Evolutionary conservation across 1,284 basidiomycete genomes (phyloP).

Genomic region (Puccinia novopanici): DNA sequence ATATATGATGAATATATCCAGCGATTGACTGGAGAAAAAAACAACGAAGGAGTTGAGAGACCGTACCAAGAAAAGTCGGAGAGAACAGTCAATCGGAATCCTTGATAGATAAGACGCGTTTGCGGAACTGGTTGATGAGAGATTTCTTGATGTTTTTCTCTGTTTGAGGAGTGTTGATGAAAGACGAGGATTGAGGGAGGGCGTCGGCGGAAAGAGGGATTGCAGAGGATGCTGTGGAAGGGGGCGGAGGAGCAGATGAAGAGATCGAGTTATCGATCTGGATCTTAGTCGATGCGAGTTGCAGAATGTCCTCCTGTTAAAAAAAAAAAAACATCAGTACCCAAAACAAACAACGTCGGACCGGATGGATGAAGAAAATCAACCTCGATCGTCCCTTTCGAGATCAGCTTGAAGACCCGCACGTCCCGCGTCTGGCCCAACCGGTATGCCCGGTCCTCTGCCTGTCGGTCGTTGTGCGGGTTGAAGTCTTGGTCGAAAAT

Average conservation of each 20-base stretch:
- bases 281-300: conserved; percentile 84
- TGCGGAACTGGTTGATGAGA: conserved; percentile 1
- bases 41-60: neutral
- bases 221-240: neutral
- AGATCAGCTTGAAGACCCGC: conserved; percentile 58
- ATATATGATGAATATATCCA: no score
- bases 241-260: neutral
- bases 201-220: neutral
- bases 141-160: conserved; percentile 1
- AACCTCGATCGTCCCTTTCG: conserved; percentile 84
- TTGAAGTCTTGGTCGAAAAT: conserved; percentile 54
- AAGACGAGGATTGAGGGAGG: neutral
- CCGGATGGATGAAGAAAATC: conserved; percentile 34
- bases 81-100: neutral
- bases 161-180: neutral
- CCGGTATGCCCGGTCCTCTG: conserved; percentile 55
- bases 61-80: neutral
- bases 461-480: conserved; percentile 54
- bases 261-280: conserved; percentile 67
- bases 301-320: conserved; percentile 77
- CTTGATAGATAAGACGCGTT: neutral
- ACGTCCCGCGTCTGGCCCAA: conserved; percentile 55
- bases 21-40: neutral
- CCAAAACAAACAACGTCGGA: neutral
- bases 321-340: neutral